These are phyloP conservation scores for Phytomonas sp. DNA, from an alignment of 208 protist genomes.

Conservation along the genomic window DNA sequence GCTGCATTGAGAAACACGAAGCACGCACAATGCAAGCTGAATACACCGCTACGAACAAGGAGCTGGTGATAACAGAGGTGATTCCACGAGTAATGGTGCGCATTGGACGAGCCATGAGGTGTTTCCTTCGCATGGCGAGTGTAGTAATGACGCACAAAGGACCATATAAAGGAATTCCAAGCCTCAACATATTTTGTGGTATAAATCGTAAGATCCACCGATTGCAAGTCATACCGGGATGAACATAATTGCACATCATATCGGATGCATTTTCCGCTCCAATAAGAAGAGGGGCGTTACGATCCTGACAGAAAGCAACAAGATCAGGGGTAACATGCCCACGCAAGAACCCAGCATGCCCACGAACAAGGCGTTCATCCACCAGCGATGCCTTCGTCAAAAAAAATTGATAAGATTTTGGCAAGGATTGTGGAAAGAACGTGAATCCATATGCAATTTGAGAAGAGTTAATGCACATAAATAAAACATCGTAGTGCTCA, in stretches of 20 bases:
- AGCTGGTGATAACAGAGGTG: slow-evolving; percentile 47
- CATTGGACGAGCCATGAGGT: slow-evolving; percentile 33
- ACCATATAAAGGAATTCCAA: slow-evolving; percentile 72
- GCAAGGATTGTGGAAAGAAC: slow-evolving; percentile 67
- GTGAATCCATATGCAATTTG: slow-evolving; percentile 74
- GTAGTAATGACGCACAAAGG: slow-evolving; percentile 58
- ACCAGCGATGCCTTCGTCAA: slow-evolving; percentile 50
- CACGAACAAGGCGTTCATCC: slow-evolving; percentile 50
- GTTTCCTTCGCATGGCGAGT: slow-evolving; percentile 49
- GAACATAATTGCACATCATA: slow-evolving; percentile 33
- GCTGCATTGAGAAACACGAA: slow-evolving; percentile 51
- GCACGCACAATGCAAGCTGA: slow-evolving; percentile 46
- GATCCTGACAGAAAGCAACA: slow-evolving; percentile 34
- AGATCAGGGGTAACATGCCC: slow-evolving; percentile 54
- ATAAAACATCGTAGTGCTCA: slow-evolving; percentile 67
- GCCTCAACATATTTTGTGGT: slow-evolving; percentile 43
- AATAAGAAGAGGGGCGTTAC: slow-evolving; percentile 1
- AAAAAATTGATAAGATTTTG: slow-evolving; percentile 66
- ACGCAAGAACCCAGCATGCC: slow-evolving; percentile 50
- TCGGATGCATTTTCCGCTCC: slow-evolving; percentile 18
- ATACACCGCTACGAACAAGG: slow-evolving; percentile 77
- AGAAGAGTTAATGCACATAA: slow-evolving; percentile 67
- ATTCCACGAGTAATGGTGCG: slow-evolving; percentile 33
- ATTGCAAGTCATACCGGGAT: slow-evolving; percentile 68
- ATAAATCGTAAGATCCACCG: slow-evolving; percentile 44